Evolutionary conservation across 23 red algal species (phyloP), one percentile per base, ranked within the genome.

Genomic region (Gracilaria domingensis): DNA sequence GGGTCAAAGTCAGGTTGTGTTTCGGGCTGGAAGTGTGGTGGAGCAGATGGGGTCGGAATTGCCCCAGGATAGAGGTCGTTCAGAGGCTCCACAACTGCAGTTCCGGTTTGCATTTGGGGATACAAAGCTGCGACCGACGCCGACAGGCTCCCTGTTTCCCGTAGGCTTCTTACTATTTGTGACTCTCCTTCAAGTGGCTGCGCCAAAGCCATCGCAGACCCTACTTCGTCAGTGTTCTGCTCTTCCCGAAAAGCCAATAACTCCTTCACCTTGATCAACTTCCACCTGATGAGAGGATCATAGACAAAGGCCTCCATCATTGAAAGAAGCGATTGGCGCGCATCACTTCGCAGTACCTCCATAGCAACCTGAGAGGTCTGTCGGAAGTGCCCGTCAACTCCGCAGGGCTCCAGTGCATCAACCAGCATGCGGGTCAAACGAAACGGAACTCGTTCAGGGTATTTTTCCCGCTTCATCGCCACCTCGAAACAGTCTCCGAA

Each of bases 251-350:
- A 80, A 36, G 54, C 72, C 25, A 33, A 13, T 26, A 88, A 62
- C 58, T 91, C 95, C 16, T 93, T 91, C 54, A 76, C 89, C 16
- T 61, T 80, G 32, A 98, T 79, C 35, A 98, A 59, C 37, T 93
- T 93, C 96, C 91, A 94, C 49, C 93, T 82, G 35, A 99, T 84
- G 0, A 99, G 85, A 26, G 97, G 97, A 88, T 99, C 97, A 64
- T 99, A 95, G 30, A 99, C 94, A 80, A 99, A 99, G n/a, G 91
- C 94, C 67, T 99, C 97, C 94, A 99, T 92, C 97, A 99, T 96
- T 14, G 94, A 91, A 79, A 99, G 96, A 48, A 99, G 58, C 28
- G 91, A 89, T 42, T 93, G 74, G 51, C 94, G 96, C 18, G 89
- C 44, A 35, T 82, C 71, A 37, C 91, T 86, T 24, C 97, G 71